phyloP scores from a whole-genome alignment of 2,329 filamentous ascomycete species.

The Diaporthe velutina region DNA sequence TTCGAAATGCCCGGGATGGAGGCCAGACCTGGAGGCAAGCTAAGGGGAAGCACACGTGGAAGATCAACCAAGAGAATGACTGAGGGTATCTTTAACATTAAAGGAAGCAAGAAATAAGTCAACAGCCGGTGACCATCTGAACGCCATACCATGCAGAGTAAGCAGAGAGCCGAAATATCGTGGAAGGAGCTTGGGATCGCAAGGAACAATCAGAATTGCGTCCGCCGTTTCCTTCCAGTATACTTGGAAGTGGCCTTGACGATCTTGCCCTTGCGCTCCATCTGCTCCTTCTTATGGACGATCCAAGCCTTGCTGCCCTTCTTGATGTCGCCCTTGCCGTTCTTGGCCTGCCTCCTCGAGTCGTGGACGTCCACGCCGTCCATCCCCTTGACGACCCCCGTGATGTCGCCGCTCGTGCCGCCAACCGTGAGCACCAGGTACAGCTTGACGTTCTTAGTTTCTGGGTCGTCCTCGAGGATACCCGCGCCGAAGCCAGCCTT shows the following conservation, averaged over 20 bases:
- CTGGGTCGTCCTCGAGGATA: slow-evolving; percentile 93
- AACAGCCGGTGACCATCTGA: slow-evolving; percentile 30
- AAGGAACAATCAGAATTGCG: slow-evolving; percentile 71
- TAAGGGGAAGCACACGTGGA: not conserved
- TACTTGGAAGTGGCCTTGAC: slow-evolving; percentile 95
- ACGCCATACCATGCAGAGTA: slow-evolving; percentile 37
- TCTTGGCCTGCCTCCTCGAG: slow-evolving; percentile 65
- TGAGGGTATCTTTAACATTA: slow-evolving; percentile 39
- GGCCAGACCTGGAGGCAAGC: not conserved
- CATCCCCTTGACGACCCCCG: slow-evolving; percentile 89
- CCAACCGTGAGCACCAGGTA: slow-evolving; percentile 96
- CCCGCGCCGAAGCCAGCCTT: slow-evolving; percentile 96
- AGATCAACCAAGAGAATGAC: not conserved
- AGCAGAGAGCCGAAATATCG: not conserved
- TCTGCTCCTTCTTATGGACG: slow-evolving; percentile 88
- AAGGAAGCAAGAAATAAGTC: slow-evolving; percentile 6
- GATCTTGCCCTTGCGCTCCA: slow-evolving; percentile 94
- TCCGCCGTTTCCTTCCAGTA: slow-evolving; percentile 87
- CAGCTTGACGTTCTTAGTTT: slow-evolving; percentile 96
- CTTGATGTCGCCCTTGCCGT: slow-evolving; percentile 67
- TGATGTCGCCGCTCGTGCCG: slow-evolving; percentile 82
- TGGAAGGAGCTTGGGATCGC: not conserved
- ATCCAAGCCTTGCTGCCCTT: slow-evolving; percentile 92
- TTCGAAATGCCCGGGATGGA: not conserved
- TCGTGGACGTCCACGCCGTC: slow-evolving; percentile 88